phyloP scores from a whole-genome alignment of 208 protist genomes.

The Leishmania braziliensis region DNA sequence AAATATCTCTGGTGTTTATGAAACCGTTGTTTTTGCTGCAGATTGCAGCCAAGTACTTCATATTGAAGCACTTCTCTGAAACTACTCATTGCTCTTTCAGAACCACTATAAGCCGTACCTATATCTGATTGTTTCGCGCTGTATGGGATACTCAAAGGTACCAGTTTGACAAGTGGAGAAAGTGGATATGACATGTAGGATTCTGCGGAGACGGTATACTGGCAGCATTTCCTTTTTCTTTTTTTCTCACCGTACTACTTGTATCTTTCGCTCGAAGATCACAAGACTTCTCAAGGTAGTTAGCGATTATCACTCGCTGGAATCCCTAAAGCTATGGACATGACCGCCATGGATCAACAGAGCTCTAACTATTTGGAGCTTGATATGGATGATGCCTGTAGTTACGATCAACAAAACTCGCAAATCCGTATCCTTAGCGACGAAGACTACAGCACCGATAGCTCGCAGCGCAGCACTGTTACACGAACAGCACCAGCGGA shows the following conservation, averaged over 20 bases:
- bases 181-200: not conserved
- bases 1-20: not conserved
- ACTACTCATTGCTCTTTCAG: not conserved
- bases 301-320: not conserved
- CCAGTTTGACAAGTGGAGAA: not conserved
- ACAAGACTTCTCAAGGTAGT: not conserved
- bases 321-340: not conserved
- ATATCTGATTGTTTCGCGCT: not conserved
- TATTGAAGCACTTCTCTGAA: constrained; percentile 10
- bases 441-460: constrained; percentile 41
- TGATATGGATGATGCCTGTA: constrained; percentile 6
- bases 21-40: constrained; percentile 55
- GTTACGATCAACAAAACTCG: constrained; percentile 8
- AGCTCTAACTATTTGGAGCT: constrained; percentile 13
- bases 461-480: constrained; percentile 23
- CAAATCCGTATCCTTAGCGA: constrained; percentile 17
- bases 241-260: not conserved
- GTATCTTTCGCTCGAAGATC: not conserved
- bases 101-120: not conserved
- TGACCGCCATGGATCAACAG: not conserved
- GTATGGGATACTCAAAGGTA: not conserved
- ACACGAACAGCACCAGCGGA: not conserved
- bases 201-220: not conserved
- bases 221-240: not conserved
- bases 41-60: constrained; percentile 81